A percentile compares a stretch with the other conserved stretches of the same genome.
phyloP scores from a whole-genome alignment of 768 basidiomycete genomes.

The Jaapia argillacea region DNA sequence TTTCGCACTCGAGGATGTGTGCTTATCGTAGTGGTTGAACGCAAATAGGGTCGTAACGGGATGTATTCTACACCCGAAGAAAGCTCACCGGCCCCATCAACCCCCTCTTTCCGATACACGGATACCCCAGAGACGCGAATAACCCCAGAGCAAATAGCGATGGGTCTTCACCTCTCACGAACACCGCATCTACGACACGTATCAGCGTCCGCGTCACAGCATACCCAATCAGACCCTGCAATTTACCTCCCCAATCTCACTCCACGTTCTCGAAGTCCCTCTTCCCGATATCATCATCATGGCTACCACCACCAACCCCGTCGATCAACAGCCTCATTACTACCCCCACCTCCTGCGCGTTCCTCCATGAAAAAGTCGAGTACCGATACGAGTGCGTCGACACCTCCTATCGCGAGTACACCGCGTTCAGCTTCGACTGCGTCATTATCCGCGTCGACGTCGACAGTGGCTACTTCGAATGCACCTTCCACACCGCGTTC shows the following conservation, averaged over 20 bases:
- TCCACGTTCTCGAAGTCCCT: constrained; percentile 2
- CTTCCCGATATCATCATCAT: constrained; percentile 14
- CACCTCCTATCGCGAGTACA: constrained; percentile 23
- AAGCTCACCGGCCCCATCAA: constrained; percentile 9
- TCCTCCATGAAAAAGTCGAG: constrained; percentile 56
- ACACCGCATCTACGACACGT: constrained; percentile 58
- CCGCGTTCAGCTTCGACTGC: constrained; percentile 25
- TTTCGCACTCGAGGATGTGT: background rate
- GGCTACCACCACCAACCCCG: constrained; percentile 16
- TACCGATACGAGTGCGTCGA: constrained; percentile 16
- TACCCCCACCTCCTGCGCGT: constrained; percentile 48
- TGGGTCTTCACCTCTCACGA: constrained; percentile 70
- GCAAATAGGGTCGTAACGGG: background rate
- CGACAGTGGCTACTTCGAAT: constrained; percentile 22
- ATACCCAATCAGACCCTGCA: background rate
- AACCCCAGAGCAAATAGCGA: constrained; percentile 68
- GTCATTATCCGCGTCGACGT: constrained; percentile 40
- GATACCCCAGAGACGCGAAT: constrained; percentile 38
- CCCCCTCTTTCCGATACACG: constrained; percentile 26
- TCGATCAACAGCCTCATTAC: constrained; percentile 20
- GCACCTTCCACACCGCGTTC: constrained; percentile 15
- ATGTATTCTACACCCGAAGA: background rate
- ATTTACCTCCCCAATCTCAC: constrained; percentile 6
- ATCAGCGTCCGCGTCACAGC: constrained; percentile 6
- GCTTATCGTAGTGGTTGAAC: background rate